Conservation (phyloP, 2,329 filamentous ascomycete species). For the Paraconiothyrium sp. region DNA sequence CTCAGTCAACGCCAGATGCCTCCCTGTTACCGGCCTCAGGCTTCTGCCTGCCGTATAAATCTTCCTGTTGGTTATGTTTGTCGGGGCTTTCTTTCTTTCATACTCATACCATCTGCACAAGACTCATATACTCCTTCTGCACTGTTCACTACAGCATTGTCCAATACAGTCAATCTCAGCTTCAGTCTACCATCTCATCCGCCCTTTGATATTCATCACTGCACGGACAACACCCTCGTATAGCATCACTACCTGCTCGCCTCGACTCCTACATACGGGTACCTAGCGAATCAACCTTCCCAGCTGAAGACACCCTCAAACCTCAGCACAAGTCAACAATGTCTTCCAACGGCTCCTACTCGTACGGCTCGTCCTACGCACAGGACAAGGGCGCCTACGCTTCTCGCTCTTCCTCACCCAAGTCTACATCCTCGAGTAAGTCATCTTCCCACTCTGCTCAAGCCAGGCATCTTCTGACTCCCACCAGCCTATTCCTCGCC, state of each 20-base stretch:
- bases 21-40: constrained; percentile 42
- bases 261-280: constrained; percentile 18
- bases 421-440: constrained; percentile 32
- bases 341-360: constrained; percentile 32
- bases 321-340: constrained; percentile 31
- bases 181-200: constrained; percentile 28
- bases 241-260: constrained; percentile 23
- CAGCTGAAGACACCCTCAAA: constrained; percentile 23
- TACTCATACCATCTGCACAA: constrained; percentile 14
- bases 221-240: constrained; percentile 16
- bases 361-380: constrained; percentile 34
- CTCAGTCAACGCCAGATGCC: constrained; percentile 30
- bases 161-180: constrained; percentile 23
- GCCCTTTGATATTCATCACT: neutral
- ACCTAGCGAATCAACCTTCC: constrained; percentile 24
- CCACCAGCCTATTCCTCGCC: constrained; percentile 26
- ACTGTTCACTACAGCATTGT: constrained; percentile 25
- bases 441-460: neutral
- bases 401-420: constrained; percentile 33
- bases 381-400: constrained; percentile 36
- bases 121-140: constrained; percentile 20
- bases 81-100: constrained; percentile 24
- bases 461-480: constrained; percentile 20
- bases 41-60: constrained; percentile 47
- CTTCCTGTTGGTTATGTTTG: constrained; percentile 18